Conservation (phyloP, 306 rosid species). For the Cucumis hystrix region DNA sequence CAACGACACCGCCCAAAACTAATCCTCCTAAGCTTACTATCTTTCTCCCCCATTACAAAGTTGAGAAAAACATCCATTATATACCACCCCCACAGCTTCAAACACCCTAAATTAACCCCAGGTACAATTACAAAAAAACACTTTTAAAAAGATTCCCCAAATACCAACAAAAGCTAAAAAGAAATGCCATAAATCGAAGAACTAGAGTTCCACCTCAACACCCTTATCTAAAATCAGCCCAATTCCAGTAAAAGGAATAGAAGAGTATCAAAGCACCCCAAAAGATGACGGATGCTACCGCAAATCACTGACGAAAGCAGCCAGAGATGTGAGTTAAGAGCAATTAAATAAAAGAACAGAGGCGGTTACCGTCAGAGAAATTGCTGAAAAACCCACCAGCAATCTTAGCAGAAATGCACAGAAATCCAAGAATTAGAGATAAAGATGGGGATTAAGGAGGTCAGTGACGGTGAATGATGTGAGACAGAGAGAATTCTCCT, state of each 20-base stretch:
- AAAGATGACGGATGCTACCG: background rate
- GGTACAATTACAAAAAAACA: background rate
- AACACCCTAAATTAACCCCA: background rate
- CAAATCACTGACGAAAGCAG: background rate
- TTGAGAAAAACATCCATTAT: constrained; percentile 4
- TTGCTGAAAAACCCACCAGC: background rate
- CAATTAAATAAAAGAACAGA: background rate
- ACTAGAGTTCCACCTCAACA: background rate
- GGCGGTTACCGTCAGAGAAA: background rate
- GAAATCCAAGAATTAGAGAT: constrained; percentile 1
- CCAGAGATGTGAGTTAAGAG: background rate
- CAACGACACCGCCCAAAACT: constrained; percentile 2
- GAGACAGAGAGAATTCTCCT: background rate
- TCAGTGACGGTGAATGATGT: background rate
- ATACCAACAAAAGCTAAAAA: background rate
- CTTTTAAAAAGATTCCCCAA: background rate
- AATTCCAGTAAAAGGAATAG: background rate
- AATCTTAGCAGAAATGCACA: background rate
- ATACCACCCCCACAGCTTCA: background rate
- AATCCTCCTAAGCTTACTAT: constrained; percentile 1
- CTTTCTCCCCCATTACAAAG: constrained; percentile 5
- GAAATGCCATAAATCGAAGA: background rate
- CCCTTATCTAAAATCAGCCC: background rate
- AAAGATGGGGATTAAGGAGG: background rate
- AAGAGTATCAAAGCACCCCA: background rate